phyloP scores from a whole-genome alignment of 73 alveolate genomes.

The Urostyla sp. region DNA sequence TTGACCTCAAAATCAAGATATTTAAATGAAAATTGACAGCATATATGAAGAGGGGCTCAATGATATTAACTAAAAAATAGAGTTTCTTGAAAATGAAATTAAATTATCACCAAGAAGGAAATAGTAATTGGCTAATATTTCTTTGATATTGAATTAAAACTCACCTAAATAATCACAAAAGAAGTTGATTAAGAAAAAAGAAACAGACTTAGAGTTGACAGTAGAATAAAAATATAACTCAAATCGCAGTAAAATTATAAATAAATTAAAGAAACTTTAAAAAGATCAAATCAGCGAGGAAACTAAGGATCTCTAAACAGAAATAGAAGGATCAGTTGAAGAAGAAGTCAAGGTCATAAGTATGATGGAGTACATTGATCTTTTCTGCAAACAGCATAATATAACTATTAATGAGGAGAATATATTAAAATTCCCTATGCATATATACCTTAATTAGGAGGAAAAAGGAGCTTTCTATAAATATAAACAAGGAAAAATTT shows the following conservation, averaged over 20 bases:
- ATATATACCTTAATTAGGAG: conserved; percentile 7
- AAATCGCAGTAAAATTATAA: background rate
- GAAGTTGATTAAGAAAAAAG: background rate
- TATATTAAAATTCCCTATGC: conserved; percentile 25
- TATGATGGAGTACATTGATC: conserved; percentile 7
- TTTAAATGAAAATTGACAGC: background rate
- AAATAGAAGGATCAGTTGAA: background rate
- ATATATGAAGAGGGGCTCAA: background rate
- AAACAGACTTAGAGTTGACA: background rate
- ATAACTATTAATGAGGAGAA: background rate
- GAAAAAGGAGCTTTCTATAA: conserved; percentile 21
- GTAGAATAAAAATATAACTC: background rate
- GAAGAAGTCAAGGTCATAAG: background rate
- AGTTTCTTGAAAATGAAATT: background rate
- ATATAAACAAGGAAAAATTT: conserved; percentile 19
- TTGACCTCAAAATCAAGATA: background rate
- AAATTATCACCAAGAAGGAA: conserved; percentile 8
- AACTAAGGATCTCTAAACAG: background rate
- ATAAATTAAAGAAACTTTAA: background rate
- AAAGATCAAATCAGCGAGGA: conserved; percentile 18
- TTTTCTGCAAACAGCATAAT: conserved; percentile 15
- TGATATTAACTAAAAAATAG: background rate
- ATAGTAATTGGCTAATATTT: background rate
- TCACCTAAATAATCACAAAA: background rate
- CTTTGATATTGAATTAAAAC: background rate